Conservation (phyloP, 306 rosid species). For the Trifolium fragiferum region DNA sequence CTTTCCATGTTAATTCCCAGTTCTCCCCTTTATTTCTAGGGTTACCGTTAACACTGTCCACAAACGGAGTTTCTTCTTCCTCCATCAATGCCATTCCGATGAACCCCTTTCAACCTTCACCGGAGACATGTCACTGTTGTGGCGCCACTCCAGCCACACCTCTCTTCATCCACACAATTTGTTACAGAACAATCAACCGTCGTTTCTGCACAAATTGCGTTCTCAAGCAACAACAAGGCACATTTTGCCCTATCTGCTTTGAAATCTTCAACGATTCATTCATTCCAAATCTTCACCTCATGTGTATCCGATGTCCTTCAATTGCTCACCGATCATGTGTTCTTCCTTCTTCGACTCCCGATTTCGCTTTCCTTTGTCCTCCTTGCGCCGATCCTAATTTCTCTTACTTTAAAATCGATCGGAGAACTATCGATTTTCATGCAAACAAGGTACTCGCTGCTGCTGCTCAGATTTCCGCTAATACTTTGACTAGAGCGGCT, state of each 20-base stretch:
- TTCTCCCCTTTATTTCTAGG: constrained; percentile 26
- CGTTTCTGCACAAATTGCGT: constrained; percentile 75
- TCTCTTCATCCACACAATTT: constrained; percentile 56
- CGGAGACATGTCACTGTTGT: constrained; percentile 52
- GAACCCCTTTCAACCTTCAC: constrained; percentile 30
- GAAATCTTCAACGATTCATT: constrained; percentile 56
- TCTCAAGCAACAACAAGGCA: constrained; percentile 59
- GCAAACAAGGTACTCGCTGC: constrained; percentile 55
- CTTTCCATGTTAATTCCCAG: no score
- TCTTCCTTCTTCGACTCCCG: constrained; percentile 20
- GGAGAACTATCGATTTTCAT: constrained; percentile 31
- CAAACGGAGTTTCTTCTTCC: constrained; percentile 8
- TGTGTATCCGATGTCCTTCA: constrained; percentile 74
- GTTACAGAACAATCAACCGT: constrained; percentile 44
- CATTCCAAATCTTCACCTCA: constrained; percentile 54
- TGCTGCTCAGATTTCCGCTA: constrained; percentile 59
- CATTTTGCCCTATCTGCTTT: constrained; percentile 77
- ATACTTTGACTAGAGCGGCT: constrained; percentile 55
- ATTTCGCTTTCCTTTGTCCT: constrained; percentile 57
- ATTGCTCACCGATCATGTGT: constrained; percentile 65
- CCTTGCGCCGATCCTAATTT: constrained; percentile 57
- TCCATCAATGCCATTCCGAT: constrained; percentile 47
- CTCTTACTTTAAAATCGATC: constrained; percentile 45
- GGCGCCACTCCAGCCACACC: constrained; percentile 42
- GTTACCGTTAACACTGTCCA: constrained; percentile 49